Percentiles rank a stretch among this genome's conserved stretches.
phyloP scores from a whole-genome alignment of 495 filamentous ascomycete genomes.

The Talaromyces nanjingensis region DNA sequence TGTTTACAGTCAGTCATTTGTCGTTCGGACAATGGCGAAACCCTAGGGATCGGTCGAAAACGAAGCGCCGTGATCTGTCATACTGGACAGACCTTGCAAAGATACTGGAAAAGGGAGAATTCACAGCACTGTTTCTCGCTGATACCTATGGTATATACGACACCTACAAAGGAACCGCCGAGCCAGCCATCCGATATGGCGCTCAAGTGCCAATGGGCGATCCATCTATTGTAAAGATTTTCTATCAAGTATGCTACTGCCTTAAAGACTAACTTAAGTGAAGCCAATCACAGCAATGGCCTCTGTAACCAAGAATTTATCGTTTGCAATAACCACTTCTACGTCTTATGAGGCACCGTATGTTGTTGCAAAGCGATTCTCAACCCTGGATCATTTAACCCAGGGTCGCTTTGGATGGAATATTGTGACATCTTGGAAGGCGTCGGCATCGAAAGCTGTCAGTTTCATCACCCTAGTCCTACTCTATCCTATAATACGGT shows the following conservation, averaged over 20 bases:
- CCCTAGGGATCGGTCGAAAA: neutral
- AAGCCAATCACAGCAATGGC: slow-evolving; percentile 46
- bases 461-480: slow-evolving; percentile 29
- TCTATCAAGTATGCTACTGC: neutral
- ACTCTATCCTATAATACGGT: neutral
- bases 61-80: slow-evolving; percentile 2
- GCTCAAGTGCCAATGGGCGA: slow-evolving; percentile 30
- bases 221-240: slow-evolving; percentile 25
- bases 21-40: slow-evolving; percentile 5
- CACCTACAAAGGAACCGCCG: slow-evolving; percentile 23
- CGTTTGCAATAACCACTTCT: slow-evolving; percentile 44
- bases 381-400: slow-evolving; percentile 53
- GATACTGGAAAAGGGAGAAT: slow-evolving; percentile 12
- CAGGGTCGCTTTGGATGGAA: slow-evolving; percentile 52
- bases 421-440: slow-evolving; percentile 53
- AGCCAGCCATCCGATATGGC: slow-evolving; percentile 20
- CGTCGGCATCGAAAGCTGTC: slow-evolving; percentile 40
- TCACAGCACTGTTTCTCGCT: slow-evolving; percentile 50
- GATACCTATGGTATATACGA: slow-evolving; percentile 32
- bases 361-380: slow-evolving; percentile 48
- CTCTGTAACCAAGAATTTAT: slow-evolving; percentile 46
- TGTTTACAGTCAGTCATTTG: slow-evolving; percentile 5
- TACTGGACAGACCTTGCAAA: slow-evolving; percentile 14
- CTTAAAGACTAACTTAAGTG: neutral
- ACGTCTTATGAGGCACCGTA: slow-evolving; percentile 54